Evolutionary conservation across 192 early-diverging fungal species (phyloP).

Genomic region (Backusella psychrophila): DNA sequence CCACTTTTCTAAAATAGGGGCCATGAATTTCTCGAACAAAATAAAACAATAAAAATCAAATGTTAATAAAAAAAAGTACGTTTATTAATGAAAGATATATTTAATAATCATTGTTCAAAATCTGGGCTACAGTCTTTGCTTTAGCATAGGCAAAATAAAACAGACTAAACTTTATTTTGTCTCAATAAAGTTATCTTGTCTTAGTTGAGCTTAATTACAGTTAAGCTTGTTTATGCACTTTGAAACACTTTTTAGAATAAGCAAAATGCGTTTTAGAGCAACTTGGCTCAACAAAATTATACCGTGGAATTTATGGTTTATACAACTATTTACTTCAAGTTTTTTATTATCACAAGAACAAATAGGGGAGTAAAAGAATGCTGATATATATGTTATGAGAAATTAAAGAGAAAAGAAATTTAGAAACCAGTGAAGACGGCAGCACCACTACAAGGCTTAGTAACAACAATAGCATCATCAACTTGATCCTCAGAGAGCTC

Average conservation of each 20-base stretch:
- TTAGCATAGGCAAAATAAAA: not conserved
- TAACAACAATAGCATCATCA: slow-evolving; percentile 52
- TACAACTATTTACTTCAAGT: not conserved
- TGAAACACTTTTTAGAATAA: not conserved
- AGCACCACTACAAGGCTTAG: slow-evolving; percentile 42
- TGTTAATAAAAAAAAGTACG: too few species aligned
- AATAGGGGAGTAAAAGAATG: not conserved
- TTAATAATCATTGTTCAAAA: too few species aligned
- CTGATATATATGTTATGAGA: not conserved
- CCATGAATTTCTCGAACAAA: too few species aligned
- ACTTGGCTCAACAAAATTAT: too few species aligned
- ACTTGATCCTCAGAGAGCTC: slow-evolving; percentile 43
- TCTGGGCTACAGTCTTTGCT: too few species aligned
- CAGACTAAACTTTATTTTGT: not conserved
- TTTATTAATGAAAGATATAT: too few species aligned
- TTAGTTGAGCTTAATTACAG: not conserved
- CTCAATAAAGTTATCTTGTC: not conserved
- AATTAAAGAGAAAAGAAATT: not conserved
- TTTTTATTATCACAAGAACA: not conserved
- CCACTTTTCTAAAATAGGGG: not conserved
- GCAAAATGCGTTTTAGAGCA: too few species aligned
- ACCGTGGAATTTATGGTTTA: not conserved
- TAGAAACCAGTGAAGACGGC: slow-evolving; percentile 39
- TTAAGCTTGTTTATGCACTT: not conserved
- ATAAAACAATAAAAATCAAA: too few species aligned